Evolutionary conservation across 768 basidiomycete genomes (phyloP).

Genomic region (Mycena metata): DNA sequence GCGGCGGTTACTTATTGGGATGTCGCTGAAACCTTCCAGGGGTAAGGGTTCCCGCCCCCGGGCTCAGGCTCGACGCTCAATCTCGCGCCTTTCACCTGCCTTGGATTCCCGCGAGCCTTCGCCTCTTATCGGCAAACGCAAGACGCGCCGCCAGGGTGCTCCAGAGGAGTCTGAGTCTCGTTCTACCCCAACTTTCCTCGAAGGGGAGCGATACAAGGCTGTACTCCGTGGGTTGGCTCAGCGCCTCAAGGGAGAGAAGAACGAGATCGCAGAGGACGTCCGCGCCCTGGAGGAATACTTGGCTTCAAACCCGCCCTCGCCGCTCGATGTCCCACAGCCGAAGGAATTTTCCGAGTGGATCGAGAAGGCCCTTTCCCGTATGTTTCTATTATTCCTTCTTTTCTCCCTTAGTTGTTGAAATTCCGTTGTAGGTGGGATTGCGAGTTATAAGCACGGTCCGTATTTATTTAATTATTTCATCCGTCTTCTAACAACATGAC

Average conservation of each 20-base stretch:
- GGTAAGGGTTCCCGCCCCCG: neutral
- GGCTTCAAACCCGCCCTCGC: neutral
- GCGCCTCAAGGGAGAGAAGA: constrained; percentile 9
- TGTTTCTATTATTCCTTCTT: neutral
- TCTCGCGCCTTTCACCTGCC: constrained; percentile 15
- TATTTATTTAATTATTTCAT: neutral
- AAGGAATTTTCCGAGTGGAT: constrained; percentile 6
- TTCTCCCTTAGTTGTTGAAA: too few relatives aligned
- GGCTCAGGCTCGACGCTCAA: neutral
- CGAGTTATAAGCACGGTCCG: neutral
- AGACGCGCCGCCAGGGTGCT: neutral
- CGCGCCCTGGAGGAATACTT: neutral
- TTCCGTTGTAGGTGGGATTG: neutral
- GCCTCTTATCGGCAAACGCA: constrained; percentile 21
- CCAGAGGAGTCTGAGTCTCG: neutral
- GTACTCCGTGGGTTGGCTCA: constrained; percentile 4
- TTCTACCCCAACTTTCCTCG: neutral
- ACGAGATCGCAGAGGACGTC: constrained; percentile 12
- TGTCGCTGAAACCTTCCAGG: neutral
- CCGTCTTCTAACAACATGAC: neutral
- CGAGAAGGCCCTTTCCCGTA: neutral
- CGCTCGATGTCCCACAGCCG: neutral
- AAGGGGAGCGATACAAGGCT: constrained; percentile 1
- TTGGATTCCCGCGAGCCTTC: constrained; percentile 3
- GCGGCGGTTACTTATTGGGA: constrained; percentile 8